Base-by-base conservation (phyloP, 2,329 filamentous ascomycete species). In the Ceratocystis destructans region DNA sequence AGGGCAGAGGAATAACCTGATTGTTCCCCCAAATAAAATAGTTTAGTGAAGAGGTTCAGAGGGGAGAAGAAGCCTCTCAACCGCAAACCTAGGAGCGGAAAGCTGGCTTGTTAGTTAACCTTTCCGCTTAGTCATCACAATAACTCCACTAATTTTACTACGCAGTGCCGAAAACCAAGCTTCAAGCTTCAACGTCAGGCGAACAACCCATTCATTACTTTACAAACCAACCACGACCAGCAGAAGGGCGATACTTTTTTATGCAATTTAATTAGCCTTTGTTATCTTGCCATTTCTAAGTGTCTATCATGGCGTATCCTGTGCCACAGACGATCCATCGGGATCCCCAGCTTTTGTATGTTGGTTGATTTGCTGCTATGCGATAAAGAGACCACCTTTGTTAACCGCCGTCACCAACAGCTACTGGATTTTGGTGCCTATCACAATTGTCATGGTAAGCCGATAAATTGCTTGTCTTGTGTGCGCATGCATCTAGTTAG, bases 381-480 rank as follows among this genome's bases (percentile, higher is more conserved):
- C 45, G 22, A 37, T 45, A 10, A 22, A n/a, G 15, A 37, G 28
- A 33, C 31, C 68, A 70, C 70, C 66, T 64, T 69, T 69, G 66
- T 74, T 74, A 61, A 71, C 68, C 20, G 20, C 66, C 65, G 3
- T 41, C 37, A 41, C 65, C 22, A 68, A 65, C 73, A 99, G 94
- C 79, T 97, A 96, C 82, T 99, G 94, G 94, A 99, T 99, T 77
- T 82, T 99, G 68, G 87, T 96, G 70, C 94, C 94, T 69, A 99
- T 99, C 76, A 96, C 93, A 61, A 82, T 96, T 72, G 94, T 99
- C 74, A 99, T 99, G 95, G 87, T 70, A 62, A 50, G 65, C 7
- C 7, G 37, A 12, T 41, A 28, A 22, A 61, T 17, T n/a, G 3
- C 50, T n/a, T 53, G 25, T 44, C 25, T 31, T 20, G 33, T 12